phyloP scores from a whole-genome alignment of 2,329 filamentous ascomycete species.

The Sporothrix dimorphospora region DNA sequence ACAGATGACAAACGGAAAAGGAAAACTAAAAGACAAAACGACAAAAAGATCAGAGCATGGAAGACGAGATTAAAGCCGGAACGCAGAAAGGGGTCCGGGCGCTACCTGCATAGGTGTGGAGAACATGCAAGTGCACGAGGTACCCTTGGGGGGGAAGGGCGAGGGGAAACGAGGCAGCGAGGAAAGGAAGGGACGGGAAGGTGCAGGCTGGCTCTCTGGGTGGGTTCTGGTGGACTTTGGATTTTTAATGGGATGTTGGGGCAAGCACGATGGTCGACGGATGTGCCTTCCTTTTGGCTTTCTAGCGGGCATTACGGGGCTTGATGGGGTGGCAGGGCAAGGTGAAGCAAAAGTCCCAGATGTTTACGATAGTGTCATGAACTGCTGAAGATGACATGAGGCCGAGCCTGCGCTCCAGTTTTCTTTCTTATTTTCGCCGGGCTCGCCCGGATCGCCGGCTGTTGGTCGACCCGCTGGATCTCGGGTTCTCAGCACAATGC shows the following conservation, averaged over 20 bases:
- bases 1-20: background rate
- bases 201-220: background rate
- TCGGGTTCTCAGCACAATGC: background rate
- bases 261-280: background rate
- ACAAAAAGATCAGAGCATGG: background rate
- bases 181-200: background rate
- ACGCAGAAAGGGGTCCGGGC: slow-evolving; percentile 24
- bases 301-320: background rate
- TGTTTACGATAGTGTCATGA: background rate
- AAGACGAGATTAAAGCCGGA: slow-evolving; percentile 15
- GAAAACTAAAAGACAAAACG: background rate
- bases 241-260: background rate
- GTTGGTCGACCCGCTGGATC: background rate
- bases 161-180: background rate
- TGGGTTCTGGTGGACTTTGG: background rate
- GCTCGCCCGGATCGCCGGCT: background rate
- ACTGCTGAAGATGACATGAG: background rate
- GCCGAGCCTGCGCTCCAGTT: background rate
- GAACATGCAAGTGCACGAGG: slow-evolving; percentile 26
- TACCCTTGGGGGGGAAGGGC: slow-evolving; percentile 20
- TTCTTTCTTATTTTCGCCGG: background rate
- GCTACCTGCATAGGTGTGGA: slow-evolving; percentile 26
- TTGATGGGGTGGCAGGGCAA: background rate
- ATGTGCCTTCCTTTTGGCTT: background rate
- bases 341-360: slow-evolving; percentile 10